phyloP scores from a whole-genome alignment of 352 stramenopile species.

The Aphanomyces cochlioides region DNA sequence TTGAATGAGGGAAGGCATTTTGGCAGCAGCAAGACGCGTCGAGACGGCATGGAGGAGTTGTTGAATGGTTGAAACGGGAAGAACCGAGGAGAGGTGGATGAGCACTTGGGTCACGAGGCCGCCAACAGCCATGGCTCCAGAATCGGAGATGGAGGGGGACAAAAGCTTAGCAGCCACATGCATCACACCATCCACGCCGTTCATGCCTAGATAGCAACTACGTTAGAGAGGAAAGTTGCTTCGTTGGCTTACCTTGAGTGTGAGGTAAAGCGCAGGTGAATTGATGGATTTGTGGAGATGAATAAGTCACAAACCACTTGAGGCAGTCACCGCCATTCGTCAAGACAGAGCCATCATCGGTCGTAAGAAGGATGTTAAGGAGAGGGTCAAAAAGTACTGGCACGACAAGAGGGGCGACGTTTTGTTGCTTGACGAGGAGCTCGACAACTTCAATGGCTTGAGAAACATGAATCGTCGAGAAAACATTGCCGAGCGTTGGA shows the following conservation, averaged over 20 bases:
- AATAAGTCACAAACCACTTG: slow-evolving; percentile 82
- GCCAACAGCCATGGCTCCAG: slow-evolving; percentile 64
- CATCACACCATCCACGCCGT: slow-evolving; percentile 66
- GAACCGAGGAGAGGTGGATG: slow-evolving; percentile 53
- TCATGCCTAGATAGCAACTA: slow-evolving; percentile 35
- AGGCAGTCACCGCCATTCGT: slow-evolving; percentile 72
- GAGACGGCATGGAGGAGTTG: slow-evolving; percentile 71
- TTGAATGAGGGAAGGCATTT: slow-evolving; percentile 71
- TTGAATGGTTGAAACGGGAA: slow-evolving; percentile 63
- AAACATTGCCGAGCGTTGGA: not conserved
- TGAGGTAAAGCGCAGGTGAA: slow-evolving; percentile 39
- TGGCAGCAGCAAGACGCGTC: slow-evolving; percentile 54
- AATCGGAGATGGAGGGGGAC: slow-evolving; percentile 60
- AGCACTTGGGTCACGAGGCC: slow-evolving; percentile 79
- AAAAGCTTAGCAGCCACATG: slow-evolving; percentile 65
- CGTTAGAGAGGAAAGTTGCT: not conserved
- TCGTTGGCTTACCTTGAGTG: not conserved
- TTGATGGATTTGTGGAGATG: slow-evolving; percentile 54
- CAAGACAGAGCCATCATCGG: slow-evolving; percentile 76
- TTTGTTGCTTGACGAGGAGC: slow-evolving; percentile 56
- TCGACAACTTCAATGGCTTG: slow-evolving; percentile 64
- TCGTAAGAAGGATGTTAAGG: slow-evolving; percentile 47
- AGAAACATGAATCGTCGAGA: slow-evolving; percentile 11
- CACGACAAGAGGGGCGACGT: slow-evolving; percentile 50
- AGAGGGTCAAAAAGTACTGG: slow-evolving; percentile 72